Evolutionary conservation across 2,329 filamentous ascomycete species (phyloP), one percentile per base, ranked within the genome.

Genomic region (Leptodontidium sp.): DNA sequence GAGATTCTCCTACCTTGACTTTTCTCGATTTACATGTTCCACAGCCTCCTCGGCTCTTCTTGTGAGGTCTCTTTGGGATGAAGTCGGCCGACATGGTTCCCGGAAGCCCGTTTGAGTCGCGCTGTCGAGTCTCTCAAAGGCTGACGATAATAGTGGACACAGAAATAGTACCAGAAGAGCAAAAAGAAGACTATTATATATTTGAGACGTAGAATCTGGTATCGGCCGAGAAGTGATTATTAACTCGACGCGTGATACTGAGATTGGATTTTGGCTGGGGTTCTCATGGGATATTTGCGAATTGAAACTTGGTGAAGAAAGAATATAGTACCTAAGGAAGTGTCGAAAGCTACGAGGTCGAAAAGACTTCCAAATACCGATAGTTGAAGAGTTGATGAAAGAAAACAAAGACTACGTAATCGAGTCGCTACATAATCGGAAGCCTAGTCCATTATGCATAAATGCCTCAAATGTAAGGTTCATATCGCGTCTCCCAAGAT

Each of bases 41-140:
- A 64, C 76, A 78, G 6, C 76, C 76, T 14, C 65, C 74, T 65
- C 76, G 75, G 8, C 75, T 76, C 67, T 78, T 78, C 64, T 75
- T 77, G 63, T 78, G 76, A 21, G 75, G 72, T 63, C 76, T 65
- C 65, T 77, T 78, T 6, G 75, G 72, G 6, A 74, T 69, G 65
- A 76, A 77, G 21, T 72, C 67, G 15, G 65, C 45, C n/a, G 71
- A 68, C 73, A 76, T 74, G 29, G 12, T n/a, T 45, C 3, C 24
- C 17, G 21, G 32, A 15, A 45, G 4, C 15, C 6, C 5, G 9
- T 61, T 4, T 29, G 21, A 61, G 5, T 17, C 9, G 5, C 2
- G 17, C 8, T 14, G 5, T 15, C n/a, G 15, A 61, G 11, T 32
- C 1, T 11, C 2, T 9, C 12, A 59, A 4, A 17, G 38, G 1